phyloP scores from a whole-genome alignment of 306 rosid species.

The Sesbania bispinosa region DNA sequence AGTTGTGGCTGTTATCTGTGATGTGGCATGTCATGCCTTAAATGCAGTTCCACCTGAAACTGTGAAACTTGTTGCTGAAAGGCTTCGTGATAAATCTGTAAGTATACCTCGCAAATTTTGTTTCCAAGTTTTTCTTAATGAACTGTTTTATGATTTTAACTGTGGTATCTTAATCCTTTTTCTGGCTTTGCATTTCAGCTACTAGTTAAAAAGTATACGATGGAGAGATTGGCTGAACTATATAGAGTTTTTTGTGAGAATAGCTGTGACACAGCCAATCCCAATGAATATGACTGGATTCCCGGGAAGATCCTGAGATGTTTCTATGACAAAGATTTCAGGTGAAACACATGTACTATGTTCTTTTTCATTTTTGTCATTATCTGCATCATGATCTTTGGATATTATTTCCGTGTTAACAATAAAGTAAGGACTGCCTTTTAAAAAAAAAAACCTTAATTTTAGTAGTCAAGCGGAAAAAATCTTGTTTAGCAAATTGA shows the following conservation, averaged over 20 bases:
- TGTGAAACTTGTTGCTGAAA: constrained; percentile 88
- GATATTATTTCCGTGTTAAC: constrained; percentile 1
- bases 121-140: neutral
- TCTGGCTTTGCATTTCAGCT: constrained; percentile 54
- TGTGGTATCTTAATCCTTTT: constrained; percentile 21
- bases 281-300: constrained; percentile 74
- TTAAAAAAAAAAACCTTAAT: neutral
- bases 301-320: constrained; percentile 93
- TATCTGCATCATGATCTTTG: neutral
- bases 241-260: constrained; percentile 64
- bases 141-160: constrained; percentile 11
- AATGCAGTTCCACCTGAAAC: constrained; percentile 75
- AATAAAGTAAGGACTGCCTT: neutral
- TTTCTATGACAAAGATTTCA: constrained; percentile 93
- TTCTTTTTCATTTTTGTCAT: neutral
- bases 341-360: constrained; percentile 45
- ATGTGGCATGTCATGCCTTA: constrained; percentile 69
- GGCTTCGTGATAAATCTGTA: constrained; percentile 99
- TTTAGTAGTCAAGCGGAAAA: neutral
- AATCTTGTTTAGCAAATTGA: neutral
- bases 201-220: constrained; percentile 85
- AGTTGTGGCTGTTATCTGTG: constrained; percentile 93
- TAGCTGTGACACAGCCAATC: constrained; percentile 42
- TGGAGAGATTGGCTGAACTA: constrained; percentile 92
- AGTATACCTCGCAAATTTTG: constrained; percentile 17